These are phyloP conservation scores for Beauveria caledonica DNA, from an alignment of 2,329 filamentous ascomycete species.

Conservation along the genomic window DNA sequence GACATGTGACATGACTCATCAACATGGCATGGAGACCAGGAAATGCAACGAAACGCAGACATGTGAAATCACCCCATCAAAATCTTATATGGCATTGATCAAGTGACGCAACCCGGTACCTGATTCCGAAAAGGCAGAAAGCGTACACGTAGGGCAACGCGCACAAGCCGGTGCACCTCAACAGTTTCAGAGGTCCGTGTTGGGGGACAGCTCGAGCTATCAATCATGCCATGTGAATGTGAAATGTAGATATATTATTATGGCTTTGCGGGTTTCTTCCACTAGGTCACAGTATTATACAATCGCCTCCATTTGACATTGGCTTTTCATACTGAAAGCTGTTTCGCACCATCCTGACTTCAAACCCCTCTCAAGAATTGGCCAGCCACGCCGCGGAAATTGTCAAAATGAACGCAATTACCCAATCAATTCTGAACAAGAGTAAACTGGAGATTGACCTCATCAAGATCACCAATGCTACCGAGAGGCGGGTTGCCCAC, in stretches of 20 bases:
- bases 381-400: not conserved
- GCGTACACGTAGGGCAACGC: not conserved
- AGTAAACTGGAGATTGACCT: conserved; percentile 1
- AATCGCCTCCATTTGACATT: not conserved
- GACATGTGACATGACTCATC: not conserved
- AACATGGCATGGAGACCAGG: not conserved
- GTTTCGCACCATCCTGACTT: not conserved
- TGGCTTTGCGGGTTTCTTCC: too few species aligned
- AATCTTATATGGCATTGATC: not conserved
- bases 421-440: conserved; percentile 3
- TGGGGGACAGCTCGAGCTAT: not conserved
- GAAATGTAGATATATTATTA: not conserved
- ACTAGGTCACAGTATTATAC: not conserved
- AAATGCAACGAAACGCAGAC: not conserved
- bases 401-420: conserved; percentile 2
- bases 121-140: not conserved
- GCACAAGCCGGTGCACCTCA: not conserved
- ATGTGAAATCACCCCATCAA: not conserved
- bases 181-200: not conserved
- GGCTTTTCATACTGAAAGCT: not conserved
- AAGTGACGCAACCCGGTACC: not conserved
- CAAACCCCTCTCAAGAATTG: not conserved
- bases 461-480: conserved; percentile 5
- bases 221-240: not conserved
- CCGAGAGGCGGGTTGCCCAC: not conserved